Conservation (phyloP, 2,329 filamentous ascomycete genomes). For the Leptographium radiaticola region DNA sequence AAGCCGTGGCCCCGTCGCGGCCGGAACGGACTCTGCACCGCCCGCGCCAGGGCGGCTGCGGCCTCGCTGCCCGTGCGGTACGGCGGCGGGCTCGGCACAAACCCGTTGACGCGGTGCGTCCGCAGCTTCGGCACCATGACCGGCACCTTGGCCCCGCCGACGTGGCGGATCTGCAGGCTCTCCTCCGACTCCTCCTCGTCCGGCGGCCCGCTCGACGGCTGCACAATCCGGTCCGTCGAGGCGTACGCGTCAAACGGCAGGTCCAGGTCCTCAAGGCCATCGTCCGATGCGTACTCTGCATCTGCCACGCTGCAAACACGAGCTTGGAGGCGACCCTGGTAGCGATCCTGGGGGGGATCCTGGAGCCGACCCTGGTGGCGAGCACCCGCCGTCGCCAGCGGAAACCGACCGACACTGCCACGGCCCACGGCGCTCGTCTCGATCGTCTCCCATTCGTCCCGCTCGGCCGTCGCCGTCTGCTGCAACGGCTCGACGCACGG, state of each 20-base stretch:
- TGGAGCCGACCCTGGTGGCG: not conserved
- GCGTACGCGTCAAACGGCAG: slow-evolving; percentile 12
- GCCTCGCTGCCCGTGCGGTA: slow-evolving; percentile 6
- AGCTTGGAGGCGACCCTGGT: slow-evolving; percentile 12
- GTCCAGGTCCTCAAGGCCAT: slow-evolving; percentile 2
- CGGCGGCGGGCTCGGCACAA: slow-evolving; percentile 13
- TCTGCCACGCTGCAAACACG: slow-evolving; percentile 29
- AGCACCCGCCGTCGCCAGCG: not conserved
- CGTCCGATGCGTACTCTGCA: slow-evolving; percentile 21
- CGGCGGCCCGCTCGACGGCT: slow-evolving; percentile 9
- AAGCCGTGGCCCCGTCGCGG: not conserved
- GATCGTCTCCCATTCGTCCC: slow-evolving; percentile 27
- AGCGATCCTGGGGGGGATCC: slow-evolving; percentile 6
- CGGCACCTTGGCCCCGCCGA: slow-evolving; percentile 14
- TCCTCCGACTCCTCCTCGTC: slow-evolving; percentile 3
- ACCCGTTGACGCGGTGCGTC: slow-evolving; percentile 19
- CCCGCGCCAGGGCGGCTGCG: not conserved
- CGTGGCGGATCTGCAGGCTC: slow-evolving; percentile 8
- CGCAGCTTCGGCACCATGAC: slow-evolving; percentile 18
- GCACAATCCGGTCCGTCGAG: slow-evolving; percentile 17
- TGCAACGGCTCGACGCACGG: not conserved
- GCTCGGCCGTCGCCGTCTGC: slow-evolving; percentile 14
- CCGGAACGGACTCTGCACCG: slow-evolving; percentile 8
- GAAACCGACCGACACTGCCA: slow-evolving; percentile 11
- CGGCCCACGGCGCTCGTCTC: slow-evolving; percentile 18